phyloP scores from a whole-genome alignment of 2,329 filamentous ascomycete genomes.

The Thyridium curvatum region DNA sequence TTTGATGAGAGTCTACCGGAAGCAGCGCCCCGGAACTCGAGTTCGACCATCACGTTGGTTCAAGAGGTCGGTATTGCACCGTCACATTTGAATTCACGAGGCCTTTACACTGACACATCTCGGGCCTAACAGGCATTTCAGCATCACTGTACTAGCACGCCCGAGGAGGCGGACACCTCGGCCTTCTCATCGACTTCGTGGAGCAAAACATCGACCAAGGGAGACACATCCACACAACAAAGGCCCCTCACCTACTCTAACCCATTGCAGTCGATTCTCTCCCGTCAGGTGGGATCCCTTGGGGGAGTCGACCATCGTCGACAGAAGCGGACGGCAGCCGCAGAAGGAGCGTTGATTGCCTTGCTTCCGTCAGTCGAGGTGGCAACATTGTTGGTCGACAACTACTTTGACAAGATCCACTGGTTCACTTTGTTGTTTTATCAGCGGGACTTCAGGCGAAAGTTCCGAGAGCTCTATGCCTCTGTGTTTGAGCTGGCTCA shows the following conservation, averaged over 20 bases:
- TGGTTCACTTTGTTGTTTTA: slow-evolving; percentile 13
- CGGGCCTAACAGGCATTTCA: slow-evolving; percentile 9
- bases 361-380: slow-evolving; percentile 7
- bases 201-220: slow-evolving; percentile 4
- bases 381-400: slow-evolving; percentile 12
- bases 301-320: background rate
- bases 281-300: too few relatives aligned
- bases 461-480: too few relatives aligned
- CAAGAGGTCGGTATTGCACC: too few relatives aligned
- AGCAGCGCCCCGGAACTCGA: too few relatives aligned
- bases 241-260: slow-evolving; percentile 1
- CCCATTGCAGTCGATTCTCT: background rate
- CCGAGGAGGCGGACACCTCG: slow-evolving; percentile 9
- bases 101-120: too few relatives aligned
- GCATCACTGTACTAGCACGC: slow-evolving; percentile 8
- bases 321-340: too few relatives aligned
- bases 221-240: slow-evolving; percentile 3
- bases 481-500: too few relatives aligned
- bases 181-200: slow-evolving; percentile 1
- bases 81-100: too few relatives aligned
- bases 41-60: too few relatives aligned
- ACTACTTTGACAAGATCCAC: slow-evolving; percentile 13
- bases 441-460: slow-evolving; percentile 8
- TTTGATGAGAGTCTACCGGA: too few relatives aligned
- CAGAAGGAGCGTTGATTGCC: background rate